Base-by-base conservation (phyloP, 2,329 filamentous ascomycete species). In the Cladosporium cucumerinum region DNA sequence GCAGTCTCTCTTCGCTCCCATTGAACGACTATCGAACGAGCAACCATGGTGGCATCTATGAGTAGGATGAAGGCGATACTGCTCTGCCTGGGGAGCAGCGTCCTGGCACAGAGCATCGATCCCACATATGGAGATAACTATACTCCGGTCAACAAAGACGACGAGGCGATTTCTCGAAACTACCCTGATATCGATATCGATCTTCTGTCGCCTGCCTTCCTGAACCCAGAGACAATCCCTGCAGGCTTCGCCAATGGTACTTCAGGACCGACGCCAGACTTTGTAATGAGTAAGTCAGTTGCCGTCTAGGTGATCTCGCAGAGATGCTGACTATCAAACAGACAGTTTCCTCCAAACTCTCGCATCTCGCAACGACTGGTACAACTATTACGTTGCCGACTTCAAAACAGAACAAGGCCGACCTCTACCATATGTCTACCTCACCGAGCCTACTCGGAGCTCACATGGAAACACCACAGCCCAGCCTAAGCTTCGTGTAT, bases 151-250 rank as follows among this genome's bases (percentile, higher is more conserved):
- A 26, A 28, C 14, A 62, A 54, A 32, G 60, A 62, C 25, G 34
- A 34, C 28, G 60, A 62, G 7, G 49, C 49, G 18, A 73, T 77
- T 64, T 73, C 73, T 25, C 68, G 61, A 14, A 73, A 73, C 5
- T 78, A 77, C 36, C 74, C 72, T n/a, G 69, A 69, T 61, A 74
- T 74, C 5, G 73, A 74, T 63, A 69, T 71, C 8, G 73, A 72
- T 21, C 67, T 76, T 10, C 65, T 71, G 28, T 75, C 73, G 39
- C 76, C 76, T 54, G 74, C 74, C 0, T 77, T 77, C 32, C 43
- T 71, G 26, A 57, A 72, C 8, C 72, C 72, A 57, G 69, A 72
- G 4, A 71, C 70, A 2, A 70, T 77, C 11, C 70, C 70, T 32
- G 65, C 69, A 7, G 73, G 71, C 4, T 77, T 75, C 68, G 49